phyloP scores from a whole-genome alignment of 495 filamentous ascomycete species.

The Penicillium ochrochloron region DNA sequence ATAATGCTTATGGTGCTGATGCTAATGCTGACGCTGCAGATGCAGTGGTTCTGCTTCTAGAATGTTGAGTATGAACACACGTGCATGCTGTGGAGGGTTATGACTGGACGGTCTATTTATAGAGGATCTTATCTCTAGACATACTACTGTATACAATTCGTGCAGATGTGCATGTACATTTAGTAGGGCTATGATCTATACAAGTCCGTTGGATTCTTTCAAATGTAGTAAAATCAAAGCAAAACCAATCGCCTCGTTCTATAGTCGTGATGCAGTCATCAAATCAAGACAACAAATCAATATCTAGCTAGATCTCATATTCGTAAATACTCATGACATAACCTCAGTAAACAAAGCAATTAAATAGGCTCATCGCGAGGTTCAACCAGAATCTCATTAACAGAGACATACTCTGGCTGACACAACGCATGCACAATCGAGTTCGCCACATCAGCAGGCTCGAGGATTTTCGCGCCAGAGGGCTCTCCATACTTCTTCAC shows the following conservation, averaged over 20 bases:
- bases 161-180: too few relatives aligned
- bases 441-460: constrained; percentile 64
- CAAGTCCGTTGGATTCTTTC: background rate
- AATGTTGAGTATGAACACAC: background rate
- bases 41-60: background rate
- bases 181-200: background rate
- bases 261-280: background rate
- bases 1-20: background rate
- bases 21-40: background rate
- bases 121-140: background rate
- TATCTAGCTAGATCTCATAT: constrained; percentile 1
- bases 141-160: background rate
- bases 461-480: constrained; percentile 65
- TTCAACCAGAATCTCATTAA: constrained; percentile 75
- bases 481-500: constrained; percentile 72
- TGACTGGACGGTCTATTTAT: background rate
- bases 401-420: constrained; percentile 68
- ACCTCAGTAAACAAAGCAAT: background rate
- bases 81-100: background rate
- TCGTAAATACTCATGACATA: background rate
- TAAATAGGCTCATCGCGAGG: constrained; percentile 72
- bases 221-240: background rate
- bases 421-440: constrained; percentile 66
- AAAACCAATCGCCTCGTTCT: background rate
- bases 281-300: background rate